Evolutionary conservation across 163 green algal species (phyloP).

Genomic region (Volvox carteri): DNA sequence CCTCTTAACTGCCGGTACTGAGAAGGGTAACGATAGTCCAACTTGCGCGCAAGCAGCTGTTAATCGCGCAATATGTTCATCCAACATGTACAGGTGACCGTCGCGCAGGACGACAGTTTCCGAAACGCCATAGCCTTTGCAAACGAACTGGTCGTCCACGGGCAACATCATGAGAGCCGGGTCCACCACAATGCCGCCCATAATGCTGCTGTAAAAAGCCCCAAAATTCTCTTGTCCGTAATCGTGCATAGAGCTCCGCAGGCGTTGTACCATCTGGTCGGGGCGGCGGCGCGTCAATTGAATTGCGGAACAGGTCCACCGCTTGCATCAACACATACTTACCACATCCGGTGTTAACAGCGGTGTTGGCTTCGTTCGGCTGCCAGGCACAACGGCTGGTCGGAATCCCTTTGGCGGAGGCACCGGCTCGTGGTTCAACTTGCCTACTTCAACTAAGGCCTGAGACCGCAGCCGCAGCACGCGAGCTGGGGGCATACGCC

Average conservation of each 20-base stretch:
- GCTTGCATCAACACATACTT: background rate
- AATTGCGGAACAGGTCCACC: background rate
- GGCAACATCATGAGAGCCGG: slow-evolving; percentile 89
- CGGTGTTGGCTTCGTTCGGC: slow-evolving; percentile 42
- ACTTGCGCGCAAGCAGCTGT: slow-evolving; percentile 68
- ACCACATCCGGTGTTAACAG: slow-evolving; percentile 44
- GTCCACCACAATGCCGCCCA: slow-evolving; percentile 89
- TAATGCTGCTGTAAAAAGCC: slow-evolving; percentile 88
- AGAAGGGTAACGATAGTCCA: slow-evolving; percentile 72
- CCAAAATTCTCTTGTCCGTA: slow-evolving; percentile 54
- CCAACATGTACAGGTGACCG: slow-evolving; percentile 90
- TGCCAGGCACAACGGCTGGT: slow-evolving; percentile 48
- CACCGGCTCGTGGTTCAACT: background rate
- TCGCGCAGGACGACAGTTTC: slow-evolving; percentile 80
- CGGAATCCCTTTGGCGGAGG: slow-evolving; percentile 41
- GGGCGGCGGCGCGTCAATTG: background rate
- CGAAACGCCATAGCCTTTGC: slow-evolving; percentile 83
- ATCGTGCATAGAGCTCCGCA: slow-evolving; percentile 35
- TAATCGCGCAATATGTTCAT: slow-evolving; percentile 84
- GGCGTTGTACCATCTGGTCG: slow-evolving; percentile 57
- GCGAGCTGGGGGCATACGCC: slow-evolving; percentile 23
- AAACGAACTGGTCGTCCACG: slow-evolving; percentile 92
- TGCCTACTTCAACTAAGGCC: slow-evolving; percentile 10
- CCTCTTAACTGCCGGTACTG: slow-evolving; percentile 71
- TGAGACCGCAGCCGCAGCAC: slow-evolving; percentile 31